Base-by-base conservation (phyloP, 768 basidiomycete genomes). In the Mycena pura region DNA sequence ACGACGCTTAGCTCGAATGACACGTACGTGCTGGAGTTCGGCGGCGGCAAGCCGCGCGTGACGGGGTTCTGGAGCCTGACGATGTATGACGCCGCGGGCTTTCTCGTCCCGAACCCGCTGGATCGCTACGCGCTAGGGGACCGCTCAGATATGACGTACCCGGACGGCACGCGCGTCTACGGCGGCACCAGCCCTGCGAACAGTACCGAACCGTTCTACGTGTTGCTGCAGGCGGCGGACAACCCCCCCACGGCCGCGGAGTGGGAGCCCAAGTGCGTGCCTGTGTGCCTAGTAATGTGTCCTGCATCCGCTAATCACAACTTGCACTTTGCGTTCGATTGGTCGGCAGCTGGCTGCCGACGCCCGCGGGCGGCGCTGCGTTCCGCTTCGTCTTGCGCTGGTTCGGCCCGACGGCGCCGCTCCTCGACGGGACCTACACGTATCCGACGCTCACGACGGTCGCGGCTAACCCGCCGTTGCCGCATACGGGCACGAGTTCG, bases 1-100 rank as follows among this genome's bases (percentile, higher is more conserved):
- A 6, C 41, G 48, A n/a, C 8, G 7, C 19, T 50, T 24, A 38
- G 0, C 40, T 5, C 40, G 15, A 43, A 51, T 15, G 5, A 41
- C 14, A 34, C 48, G 6, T 59, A 59, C 13, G 1, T 32, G 21
- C n/a, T n/a, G n/a, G n/a, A n/a, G n/a, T n/a, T n/a, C n/a, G n/a
- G n/a, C n/a, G n/a, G n/a, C n/a, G n/a, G n/a, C n/a, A 51, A 59
- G 57, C 59, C 52, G 40, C 41, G 0, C 31, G 59, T 53, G 28
- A n/a, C 2, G 6, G 59, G 25, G 21, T 54, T 61, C 39, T 61
- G 59, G 59, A 61, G 59, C 14, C 21, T 61, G 39, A 61, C 59
- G 8, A 38, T 54, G 24, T 61, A 61, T 22, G 34, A 40, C 27
- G 36, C 17, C n/a, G 29, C 19, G 3, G 51, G 59, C 19, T 61